These are phyloP conservation scores for Fraxinus americana DNA, from an alignment of 257 asterid genomes.

Conservation along the genomic window DNA sequence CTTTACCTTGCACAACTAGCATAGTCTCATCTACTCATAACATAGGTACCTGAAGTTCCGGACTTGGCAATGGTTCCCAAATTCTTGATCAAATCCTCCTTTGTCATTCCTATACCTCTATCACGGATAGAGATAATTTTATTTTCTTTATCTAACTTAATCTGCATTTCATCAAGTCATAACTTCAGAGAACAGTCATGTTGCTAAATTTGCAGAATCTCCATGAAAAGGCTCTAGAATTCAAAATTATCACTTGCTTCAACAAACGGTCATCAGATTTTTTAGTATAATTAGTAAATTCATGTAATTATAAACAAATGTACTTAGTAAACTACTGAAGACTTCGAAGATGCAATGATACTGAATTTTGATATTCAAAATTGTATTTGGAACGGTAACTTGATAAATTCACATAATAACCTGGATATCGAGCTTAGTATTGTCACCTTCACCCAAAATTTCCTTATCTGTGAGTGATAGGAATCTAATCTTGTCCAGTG, in stretches of 20 bases:
- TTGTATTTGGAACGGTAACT: not conserved
- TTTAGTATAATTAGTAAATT: no score
- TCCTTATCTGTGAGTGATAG: no score
- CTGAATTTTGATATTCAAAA: not conserved
- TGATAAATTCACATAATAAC: slow-evolving; percentile 46
- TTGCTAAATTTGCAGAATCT: not conserved
- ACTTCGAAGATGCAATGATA: not conserved
- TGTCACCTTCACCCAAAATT: no score
- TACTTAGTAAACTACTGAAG: not conserved
- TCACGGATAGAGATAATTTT: slow-evolving; percentile 86
- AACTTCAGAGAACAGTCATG: slow-evolving; percentile 5
- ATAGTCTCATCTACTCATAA: not conserved
- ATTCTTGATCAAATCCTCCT: slow-evolving; percentile 90
- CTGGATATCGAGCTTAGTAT: slow-evolving; percentile 23
- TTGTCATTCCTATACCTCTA: slow-evolving; percentile 96
- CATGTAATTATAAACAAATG: no score
- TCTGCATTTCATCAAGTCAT: slow-evolving; percentile 45
- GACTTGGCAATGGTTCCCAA: slow-evolving; percentile 98
- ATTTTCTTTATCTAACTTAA: slow-evolving; percentile 86
- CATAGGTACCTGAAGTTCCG: slow-evolving; percentile 86
- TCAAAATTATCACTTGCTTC: not conserved
- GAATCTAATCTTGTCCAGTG: slow-evolving; percentile 69
- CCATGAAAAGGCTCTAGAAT: not conserved
- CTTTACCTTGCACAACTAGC: not conserved
- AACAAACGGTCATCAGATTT: not conserved